Evolutionary conservation across 768 basidiomycete species (phyloP), one percentile per base, ranked within the genome.

Genomic region (Tricholoma bakamatsutake): DNA sequence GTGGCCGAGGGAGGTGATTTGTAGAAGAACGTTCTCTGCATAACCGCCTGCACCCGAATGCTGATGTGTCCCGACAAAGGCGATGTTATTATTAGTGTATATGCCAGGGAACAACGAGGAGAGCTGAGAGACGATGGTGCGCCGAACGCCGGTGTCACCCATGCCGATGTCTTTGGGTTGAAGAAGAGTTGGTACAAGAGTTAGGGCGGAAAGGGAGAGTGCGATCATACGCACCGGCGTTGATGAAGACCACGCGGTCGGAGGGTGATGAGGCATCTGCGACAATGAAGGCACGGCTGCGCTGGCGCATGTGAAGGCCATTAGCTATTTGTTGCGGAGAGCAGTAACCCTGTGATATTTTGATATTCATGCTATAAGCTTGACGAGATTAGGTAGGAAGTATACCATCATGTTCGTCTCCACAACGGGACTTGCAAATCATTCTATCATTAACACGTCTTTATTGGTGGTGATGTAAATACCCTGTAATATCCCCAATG

Each of bases 401-500:
- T 69, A 47, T 66, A 82, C 86, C 87, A 89, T 88, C 84, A 90
- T 87, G 59, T 88, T 89, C 15, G 88, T 90, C 73, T 91, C 87
- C 5, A 90, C 87, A 15, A 89, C 81, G 3, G 88, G 86, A 18
- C 84, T 86, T 57, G 34, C 49, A 53, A 56, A 11, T 45, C 15
- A 52, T 39, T 59, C 35, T 13, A 31, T 12, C 46, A 48, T n/a
- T 12, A 9, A 30, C 28, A 8, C 30, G n/a, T 17, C n/a, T 17
- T 30, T n/a, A n/a, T n/a, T 30, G 11, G 3, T 28, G 3, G 28
- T 13, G 45, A 46, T 35, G 50, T 30, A 65, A 65, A 53, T 71
- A 84, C 85, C 88, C 86, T 57, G 87, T 90, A 57, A 90, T 79
- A 62, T 90, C 89, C 17, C 80, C 87, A 59, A 82, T 83, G 24